phyloP scores from a whole-genome alignment of 1,284 basidiomycete genomes.

The Microbotryum saponariae region DNA sequence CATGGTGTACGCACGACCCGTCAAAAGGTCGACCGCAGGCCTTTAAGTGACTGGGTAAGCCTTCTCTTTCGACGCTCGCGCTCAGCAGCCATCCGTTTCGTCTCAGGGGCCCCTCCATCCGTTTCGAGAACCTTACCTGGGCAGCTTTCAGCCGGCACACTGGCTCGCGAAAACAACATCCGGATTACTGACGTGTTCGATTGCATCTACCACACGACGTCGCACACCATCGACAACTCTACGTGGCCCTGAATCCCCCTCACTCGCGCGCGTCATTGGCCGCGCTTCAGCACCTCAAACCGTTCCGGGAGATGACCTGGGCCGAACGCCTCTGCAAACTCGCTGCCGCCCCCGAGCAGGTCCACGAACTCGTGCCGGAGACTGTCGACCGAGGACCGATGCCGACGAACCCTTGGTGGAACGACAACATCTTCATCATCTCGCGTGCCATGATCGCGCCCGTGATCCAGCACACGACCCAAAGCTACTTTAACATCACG shows the following conservation, averaged over 20 bases:
- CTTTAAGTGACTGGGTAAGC: not conserved
- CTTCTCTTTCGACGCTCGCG: too few relatives aligned
- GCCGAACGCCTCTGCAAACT: constrained; percentile 19
- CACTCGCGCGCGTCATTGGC: not conserved
- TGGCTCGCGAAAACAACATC: too few relatives aligned
- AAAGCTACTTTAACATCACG: constrained; percentile 2
- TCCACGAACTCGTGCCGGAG: constrained; percentile 19
- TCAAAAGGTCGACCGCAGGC: constrained; percentile 17
- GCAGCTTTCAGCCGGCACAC: too few relatives aligned
- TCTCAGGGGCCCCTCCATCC: too few relatives aligned
- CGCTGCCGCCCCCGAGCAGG: constrained; percentile 11
- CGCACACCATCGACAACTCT: not conserved
- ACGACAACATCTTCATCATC: constrained; percentile 19
- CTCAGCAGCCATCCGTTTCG: too few relatives aligned
- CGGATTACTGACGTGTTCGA: too few relatives aligned
- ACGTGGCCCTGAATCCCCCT: not conserved
- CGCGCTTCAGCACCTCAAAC: constrained; percentile 12
- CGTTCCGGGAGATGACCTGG: constrained; percentile 8
- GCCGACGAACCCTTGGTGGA: constrained; percentile 1
- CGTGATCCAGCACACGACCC: constrained; percentile 3
- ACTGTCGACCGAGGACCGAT: constrained; percentile 17
- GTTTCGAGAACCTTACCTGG: too few relatives aligned
- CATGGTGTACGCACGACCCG: constrained; percentile 4
- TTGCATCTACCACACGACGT: not conserved
- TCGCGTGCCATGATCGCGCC: constrained; percentile 4